Conservation (phyloP, 495 filamentous ascomycete species). For the Neurospora sublineolata region DNA sequence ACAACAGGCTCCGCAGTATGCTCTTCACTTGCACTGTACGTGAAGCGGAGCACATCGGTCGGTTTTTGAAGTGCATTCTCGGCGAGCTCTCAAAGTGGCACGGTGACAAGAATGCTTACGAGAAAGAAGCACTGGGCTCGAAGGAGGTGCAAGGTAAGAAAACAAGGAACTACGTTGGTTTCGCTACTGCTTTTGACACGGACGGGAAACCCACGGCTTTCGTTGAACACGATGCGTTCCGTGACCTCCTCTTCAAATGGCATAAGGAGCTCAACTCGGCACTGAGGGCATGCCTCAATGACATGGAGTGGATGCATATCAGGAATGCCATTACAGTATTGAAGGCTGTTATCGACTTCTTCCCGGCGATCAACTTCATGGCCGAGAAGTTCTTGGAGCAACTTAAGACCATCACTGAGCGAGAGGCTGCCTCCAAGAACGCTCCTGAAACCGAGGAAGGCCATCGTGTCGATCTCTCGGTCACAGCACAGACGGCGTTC, state of each 20-base stretch:
- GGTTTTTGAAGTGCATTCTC: conserved; percentile 72
- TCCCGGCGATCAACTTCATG: conserved; percentile 83
- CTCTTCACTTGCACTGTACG: conserved; percentile 80
- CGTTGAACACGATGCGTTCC: conserved; percentile 76
- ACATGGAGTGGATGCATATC: conserved; percentile 94
- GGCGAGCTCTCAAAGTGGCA: conserved; percentile 77
- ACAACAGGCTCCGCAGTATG: conserved; percentile 63
- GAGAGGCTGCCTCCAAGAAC: conserved; percentile 48
- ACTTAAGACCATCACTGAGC: conserved; percentile 60
- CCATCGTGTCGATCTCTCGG: conserved; percentile 72
- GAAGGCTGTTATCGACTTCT: conserved; percentile 64
- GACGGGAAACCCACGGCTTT: conserved; percentile 55
- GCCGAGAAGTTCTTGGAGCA: conserved; percentile 57
- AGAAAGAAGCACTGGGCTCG: conserved; percentile 57
- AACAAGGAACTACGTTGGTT: conserved; percentile 30
- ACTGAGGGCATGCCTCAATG: conserved; percentile 64
- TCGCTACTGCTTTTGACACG: conserved; percentile 50
- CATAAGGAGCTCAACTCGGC: conserved; percentile 66
- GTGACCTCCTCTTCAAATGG: conserved; percentile 78
- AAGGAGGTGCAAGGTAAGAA: conserved; percentile 27
- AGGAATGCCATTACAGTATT: conserved; percentile 89
- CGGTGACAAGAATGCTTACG: conserved; percentile 58
- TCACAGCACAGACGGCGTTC: conserved; percentile 74
- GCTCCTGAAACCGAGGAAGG: conserved; percentile 54
- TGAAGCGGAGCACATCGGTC: conserved; percentile 82